A percentile compares a stretch with the other conserved stretches of the same genome.
These are phyloP conservation scores for Chlamydomonas sp. DNA, from an alignment of 139 green algal genomes.

Conservation along the genomic window DNA sequence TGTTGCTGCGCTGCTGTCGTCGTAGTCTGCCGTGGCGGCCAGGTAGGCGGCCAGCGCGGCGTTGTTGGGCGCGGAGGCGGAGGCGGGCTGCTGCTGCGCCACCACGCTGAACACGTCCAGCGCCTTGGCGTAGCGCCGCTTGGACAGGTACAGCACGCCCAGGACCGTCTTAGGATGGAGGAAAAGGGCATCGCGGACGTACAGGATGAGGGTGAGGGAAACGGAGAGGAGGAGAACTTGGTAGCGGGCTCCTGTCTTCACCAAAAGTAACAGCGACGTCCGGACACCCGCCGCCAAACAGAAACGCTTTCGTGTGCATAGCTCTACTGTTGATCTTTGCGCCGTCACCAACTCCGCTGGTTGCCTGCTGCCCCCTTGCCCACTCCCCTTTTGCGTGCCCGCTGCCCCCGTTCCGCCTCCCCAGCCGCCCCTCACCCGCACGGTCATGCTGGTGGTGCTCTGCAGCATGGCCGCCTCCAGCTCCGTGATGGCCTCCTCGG, in stretches of 20 bases:
- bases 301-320: too few species aligned
- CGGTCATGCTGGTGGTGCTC: slow-evolving; percentile 34
- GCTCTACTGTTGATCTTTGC: too few species aligned
- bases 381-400: background rate
- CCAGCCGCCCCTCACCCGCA: slow-evolving; percentile 5
- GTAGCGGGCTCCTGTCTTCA: background rate
- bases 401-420: background rate
- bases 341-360: too few species aligned
- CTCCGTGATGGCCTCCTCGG: slow-evolving; percentile 5
- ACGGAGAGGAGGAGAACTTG: background rate
- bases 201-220: background rate
- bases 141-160: slow-evolving; percentile 27
- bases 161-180: slow-evolving; percentile 6
- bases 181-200: background rate
- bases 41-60: slow-evolving; percentile 23
- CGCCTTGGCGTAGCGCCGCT: slow-evolving; percentile 22
- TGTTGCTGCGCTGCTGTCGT: slow-evolving; percentile 19
- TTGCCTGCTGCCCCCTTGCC: too few species aligned
- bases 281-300: too few species aligned
- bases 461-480: slow-evolving; percentile 22
- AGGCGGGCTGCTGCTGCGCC: slow-evolving; percentile 9
- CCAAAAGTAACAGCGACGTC: too few species aligned
- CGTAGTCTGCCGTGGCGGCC: slow-evolving; percentile 15
- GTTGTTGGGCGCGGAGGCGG: slow-evolving; percentile 28
- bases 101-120: slow-evolving; percentile 27